Percentiles rank a stretch among this genome's conserved stretches.
Evolutionary conservation across 73 alveolate genomes (phyloP).

Genomic region (Stentor coeruleus): DNA sequence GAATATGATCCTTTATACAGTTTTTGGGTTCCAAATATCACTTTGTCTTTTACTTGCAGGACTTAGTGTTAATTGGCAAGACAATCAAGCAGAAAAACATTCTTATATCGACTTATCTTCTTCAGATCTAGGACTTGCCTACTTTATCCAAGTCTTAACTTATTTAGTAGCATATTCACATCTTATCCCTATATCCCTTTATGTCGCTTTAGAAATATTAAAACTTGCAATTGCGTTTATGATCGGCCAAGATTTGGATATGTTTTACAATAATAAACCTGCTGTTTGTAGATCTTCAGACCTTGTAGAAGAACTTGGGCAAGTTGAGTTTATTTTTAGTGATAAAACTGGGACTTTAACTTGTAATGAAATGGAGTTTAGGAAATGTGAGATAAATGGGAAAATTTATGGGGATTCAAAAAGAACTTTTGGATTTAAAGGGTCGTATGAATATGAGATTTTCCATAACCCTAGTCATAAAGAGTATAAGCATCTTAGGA

Average conservation of each 20-base stretch:
- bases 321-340: constrained; percentile 77
- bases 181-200: constrained; percentile 90
- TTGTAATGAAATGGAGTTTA: constrained; percentile 40
- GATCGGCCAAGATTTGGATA: constrained; percentile 55
- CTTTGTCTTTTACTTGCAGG: constrained; percentile 33
- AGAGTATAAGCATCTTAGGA: constrained; percentile 18
- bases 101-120: constrained; percentile 14
- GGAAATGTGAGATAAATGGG: constrained; percentile 1
- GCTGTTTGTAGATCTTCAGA: constrained; percentile 84
- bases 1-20: constrained; percentile 44
- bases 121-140: not conserved
- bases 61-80: constrained; percentile 35
- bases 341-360: constrained; percentile 97
- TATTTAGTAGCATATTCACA: constrained; percentile 37
- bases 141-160: not conserved
- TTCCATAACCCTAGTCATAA: constrained; percentile 34
- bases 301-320: constrained; percentile 93
- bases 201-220: constrained; percentile 81
- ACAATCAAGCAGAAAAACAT: constrained; percentile 2
- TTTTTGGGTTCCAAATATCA: constrained; percentile 37
- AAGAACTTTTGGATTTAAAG: not conserved
- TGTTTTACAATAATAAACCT: constrained; percentile 67
- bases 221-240: constrained; percentile 78
- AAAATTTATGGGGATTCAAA: not conserved
- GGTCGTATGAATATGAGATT: constrained; percentile 44